Evolutionary conservation across 768 basidiomycete species (phyloP), one percentile per base, ranked within the genome.

Genomic region (Mycena galopus): DNA sequence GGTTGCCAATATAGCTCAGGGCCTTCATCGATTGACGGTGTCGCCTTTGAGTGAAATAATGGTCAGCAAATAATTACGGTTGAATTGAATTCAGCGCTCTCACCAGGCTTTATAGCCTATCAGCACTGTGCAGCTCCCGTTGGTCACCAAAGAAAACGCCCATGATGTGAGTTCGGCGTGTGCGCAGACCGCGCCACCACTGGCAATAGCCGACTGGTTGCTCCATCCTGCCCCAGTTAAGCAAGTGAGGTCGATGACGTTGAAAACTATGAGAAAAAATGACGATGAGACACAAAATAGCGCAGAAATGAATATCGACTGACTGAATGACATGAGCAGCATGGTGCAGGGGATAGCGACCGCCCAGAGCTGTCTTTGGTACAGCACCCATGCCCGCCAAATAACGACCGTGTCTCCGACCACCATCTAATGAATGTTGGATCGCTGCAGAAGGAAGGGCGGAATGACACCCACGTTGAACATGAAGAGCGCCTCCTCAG

Each of bases 81-180:
- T 16, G 42, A 12, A 29, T 53, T 7, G 14, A 23, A 14, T 35
- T 9, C 29, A 14, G 56, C n/a, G 44, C 16, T 10, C 75, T 5
- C 32, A 76, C 72, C 75, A 76, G 0, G 75, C 75, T 23, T 62
- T 64, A 14, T 60, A 25, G 7, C n/a, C 47, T 3, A 50, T 50
- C 6, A 50, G 12, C 8, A 50, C 9, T 7, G 47, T 50, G n/a
- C 72, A 76, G 9, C 14, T 61, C 19, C 44, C 56, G 35, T 76
- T 76, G 1, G 72, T 76, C 32, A 55, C 51, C 3, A 76, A 32
- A 1, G 75, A 76, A 12, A 76, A 65, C 0, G 73, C 75, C 75
- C 75, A 76, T 0, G 75, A 47, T 2, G 61, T 47, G 16, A 73
- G 75, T 39, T 76, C 69, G 1, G 62, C 61, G 23, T 57, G 67